Base-by-base conservation (phyloP, 1,139 yeast genomes). In the Yamadazyma friedrichii region DNA sequence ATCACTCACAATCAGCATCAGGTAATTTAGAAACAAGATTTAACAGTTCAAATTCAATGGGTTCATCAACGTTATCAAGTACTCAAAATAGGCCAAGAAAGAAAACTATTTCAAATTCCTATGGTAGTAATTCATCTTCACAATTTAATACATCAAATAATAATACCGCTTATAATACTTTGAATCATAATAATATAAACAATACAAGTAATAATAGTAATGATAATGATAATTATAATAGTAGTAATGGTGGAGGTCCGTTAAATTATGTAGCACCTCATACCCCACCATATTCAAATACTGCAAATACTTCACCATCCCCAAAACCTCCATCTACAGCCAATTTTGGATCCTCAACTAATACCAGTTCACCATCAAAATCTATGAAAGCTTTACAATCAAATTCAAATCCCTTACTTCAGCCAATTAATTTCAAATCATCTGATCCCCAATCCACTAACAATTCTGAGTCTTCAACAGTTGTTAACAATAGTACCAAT, bases 311-410 rank as follows among this genome's bases (percentile, higher is more conserved):
- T 30, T 64, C 74, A 1, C 76, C 77, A 4, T 67, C 75, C 4
- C 74, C 76, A 5, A 64, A 63, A 42, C 67, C 71, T 2, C 65
- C 65, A 2, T 46, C 69, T 1, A 51, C 61, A 1, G 46, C 67
- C 1, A 52, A 54, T 0, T 44, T 58, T 9, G 47, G 55, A 0
- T 45, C 50, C 4, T 46, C 53, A 0, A 48, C 51, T 9, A 55
- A 54, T 42, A 53, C 64, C 8, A 56, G 58, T 33, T 68, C 78
- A 2, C 78, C 82, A 2, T 69, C 80, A 0, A 76, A 76, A 50
- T 62, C 74, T 1, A 79, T 78, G 84, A 76, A 78, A 51, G 81
- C 83, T 3, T 60, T 77, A 20, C 76, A 71, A 26, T 53, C 72
- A 24, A 60, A 59, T 46, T 54, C 67, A 13, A 72, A 67, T 46